Evolutionary conservation across 768 basidiomycete species (phyloP), one percentile per base, ranked within the genome.

Genomic region (Tephrocybe sp.): DNA sequence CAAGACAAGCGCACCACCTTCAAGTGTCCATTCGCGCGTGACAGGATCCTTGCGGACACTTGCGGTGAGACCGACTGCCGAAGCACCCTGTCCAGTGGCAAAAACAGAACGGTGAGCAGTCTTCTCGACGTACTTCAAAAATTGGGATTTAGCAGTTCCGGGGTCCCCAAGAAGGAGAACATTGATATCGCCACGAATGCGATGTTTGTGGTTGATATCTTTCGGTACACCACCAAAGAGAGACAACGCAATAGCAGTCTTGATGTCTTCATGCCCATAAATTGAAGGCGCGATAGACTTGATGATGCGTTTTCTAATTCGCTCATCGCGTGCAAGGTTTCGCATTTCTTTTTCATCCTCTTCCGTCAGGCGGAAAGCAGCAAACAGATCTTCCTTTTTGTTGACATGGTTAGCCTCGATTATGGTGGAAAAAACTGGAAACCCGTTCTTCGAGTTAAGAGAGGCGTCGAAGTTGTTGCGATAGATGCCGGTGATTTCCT

Each of bases 271-370:
- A 66, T 99, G 97, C 3, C 97, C 97, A 60, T 98, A 99, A 68
- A 99, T 98, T 33, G 94, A 97, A 0, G 97, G 97, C 2, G 97
- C 97, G 51, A 99, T 97, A 11, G 93, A 97, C 70, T 99, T 99
- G 73, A 98, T 82, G 65, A 99, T 96, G 20, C 97, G 87, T 69
- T 97, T 98, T 56, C 92, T 84, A 60, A 99, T 96, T 45, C 97
- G 88, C 48, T 94, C 92, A 63, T 98, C 96, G 17, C 85, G 83
- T 3, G 92, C 84, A 41, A 98, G 82, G 8, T 77, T 73, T 12
- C 93, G 85, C 62, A 99, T 98, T 58, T 90, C 87, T 65, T 82
- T 87, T 67, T 97, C 94, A 58, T 99, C 97, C 60, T 98, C 97
- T 66, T 98, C 96, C 0, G 95, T 98, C 19, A 99, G 79, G 23